Evolutionary conservation across 164 flowering plant genomes (phyloP).

Genomic region (Litsea cubeba): DNA sequence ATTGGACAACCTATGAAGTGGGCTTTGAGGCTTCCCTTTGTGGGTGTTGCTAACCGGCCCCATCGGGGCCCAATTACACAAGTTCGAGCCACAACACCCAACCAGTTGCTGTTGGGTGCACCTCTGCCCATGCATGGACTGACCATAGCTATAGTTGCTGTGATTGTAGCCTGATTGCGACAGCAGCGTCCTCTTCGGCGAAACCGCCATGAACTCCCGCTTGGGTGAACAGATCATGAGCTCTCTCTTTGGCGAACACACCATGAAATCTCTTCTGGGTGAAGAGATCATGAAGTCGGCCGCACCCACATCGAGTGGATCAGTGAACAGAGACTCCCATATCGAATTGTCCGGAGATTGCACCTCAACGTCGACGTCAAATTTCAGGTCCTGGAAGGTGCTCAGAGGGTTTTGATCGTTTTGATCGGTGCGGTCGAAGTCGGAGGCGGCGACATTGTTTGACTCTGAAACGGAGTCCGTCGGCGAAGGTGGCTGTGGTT

Average conservation of each 20-base stretch:
- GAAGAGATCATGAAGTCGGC: conserved; percentile 50
- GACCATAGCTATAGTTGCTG: conserved; percentile 23
- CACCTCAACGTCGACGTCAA: conserved; percentile 40
- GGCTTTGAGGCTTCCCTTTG: conserved; percentile 47
- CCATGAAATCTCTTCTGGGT: conserved; percentile 64
- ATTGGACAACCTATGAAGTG: conserved; percentile 43
- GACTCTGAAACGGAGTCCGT: conserved; percentile 28
- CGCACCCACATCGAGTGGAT: conserved; percentile 35
- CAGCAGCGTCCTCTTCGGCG: conserved; percentile 19
- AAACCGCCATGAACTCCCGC: conserved; percentile 23
- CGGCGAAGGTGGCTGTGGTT: conserved; percentile 31
- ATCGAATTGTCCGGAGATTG: conserved; percentile 53
- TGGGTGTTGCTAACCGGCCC: conserved; percentile 24
- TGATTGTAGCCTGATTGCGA: conserved; percentile 13
- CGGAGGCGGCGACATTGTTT: conserved; percentile 22
- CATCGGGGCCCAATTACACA: conserved; percentile 27
- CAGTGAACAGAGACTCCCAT: conserved; percentile 61
- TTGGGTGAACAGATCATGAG: conserved; percentile 24
- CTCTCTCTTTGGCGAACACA: conserved; percentile 50
- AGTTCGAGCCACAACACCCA: conserved; percentile 37
- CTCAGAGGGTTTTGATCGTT: conserved; percentile 28
- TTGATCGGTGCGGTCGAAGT: conserved; percentile 22
- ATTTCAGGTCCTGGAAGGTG: conserved; percentile 34
- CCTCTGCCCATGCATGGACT: conserved; percentile 33
- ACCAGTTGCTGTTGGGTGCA: conserved; percentile 3